phyloP scores from a whole-genome alignment of 805 yeast species.

The Wickerhamomyces rabaulensis region DNA sequence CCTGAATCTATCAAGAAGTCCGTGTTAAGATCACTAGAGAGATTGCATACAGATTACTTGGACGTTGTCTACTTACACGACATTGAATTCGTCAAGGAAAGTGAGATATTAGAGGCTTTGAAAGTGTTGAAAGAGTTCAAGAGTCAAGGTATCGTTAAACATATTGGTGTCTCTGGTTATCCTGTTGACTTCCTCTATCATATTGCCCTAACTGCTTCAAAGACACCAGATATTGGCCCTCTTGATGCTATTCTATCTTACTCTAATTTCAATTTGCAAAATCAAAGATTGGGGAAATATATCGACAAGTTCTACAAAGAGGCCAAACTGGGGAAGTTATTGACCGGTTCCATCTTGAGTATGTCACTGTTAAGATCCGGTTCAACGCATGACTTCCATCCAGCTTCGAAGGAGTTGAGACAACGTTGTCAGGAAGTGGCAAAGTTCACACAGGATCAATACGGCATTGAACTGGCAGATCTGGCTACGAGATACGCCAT shows the following conservation, averaged over 20 bases:
- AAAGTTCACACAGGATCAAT: slow-evolving; percentile 27
- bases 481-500: slow-evolving; percentile 75
- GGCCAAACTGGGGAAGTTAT: slow-evolving; percentile 51
- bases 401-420: slow-evolving; percentile 58
- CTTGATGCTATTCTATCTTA: slow-evolving; percentile 77
- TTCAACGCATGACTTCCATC: slow-evolving; percentile 73
- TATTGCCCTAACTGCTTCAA: slow-evolving; percentile 37
- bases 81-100: slow-evolving; percentile 67
- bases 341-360: slow-evolving; percentile 80
- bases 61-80: slow-evolving; percentile 88
- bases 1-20: slow-evolving; percentile 54
- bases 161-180: slow-evolving; percentile 82
- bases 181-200: slow-evolving; percentile 66
- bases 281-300: slow-evolving; percentile 45
- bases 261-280: slow-evolving; percentile 79
- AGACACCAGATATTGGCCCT: slow-evolving; percentile 44
- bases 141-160: slow-evolving; percentile 51
- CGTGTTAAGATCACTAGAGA: slow-evolving; percentile 57
- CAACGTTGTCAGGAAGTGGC: slow-evolving; percentile 35
- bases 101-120: slow-evolving; percentile 57
- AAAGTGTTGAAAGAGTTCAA: slow-evolving; percentile 54
- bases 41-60: slow-evolving; percentile 63
- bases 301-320: slow-evolving; percentile 43
- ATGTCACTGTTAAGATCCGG: slow-evolving; percentile 79
- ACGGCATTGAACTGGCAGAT: slow-evolving; percentile 68